Conservation (phyloP, 768 basidiomycete genomes). For the Pholiota molesta region DNA sequence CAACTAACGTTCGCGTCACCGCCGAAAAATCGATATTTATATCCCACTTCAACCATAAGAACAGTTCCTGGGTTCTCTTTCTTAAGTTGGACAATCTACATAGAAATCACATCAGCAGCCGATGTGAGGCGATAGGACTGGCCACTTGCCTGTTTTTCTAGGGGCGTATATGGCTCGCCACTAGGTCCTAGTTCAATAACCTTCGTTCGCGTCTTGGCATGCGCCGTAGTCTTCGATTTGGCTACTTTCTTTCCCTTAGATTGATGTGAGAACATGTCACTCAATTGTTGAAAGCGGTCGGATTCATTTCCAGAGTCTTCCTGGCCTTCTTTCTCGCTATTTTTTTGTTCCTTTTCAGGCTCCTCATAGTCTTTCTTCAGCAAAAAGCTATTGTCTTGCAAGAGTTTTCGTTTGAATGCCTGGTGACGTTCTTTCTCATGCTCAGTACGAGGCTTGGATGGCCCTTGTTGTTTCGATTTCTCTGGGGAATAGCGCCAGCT, state of each 20-base stretch:
- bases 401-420: slow-evolving; percentile 51
- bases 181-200: slow-evolving; percentile 60
- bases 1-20: slow-evolving; percentile 76
- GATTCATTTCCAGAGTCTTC: slow-evolving; percentile 42
- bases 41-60: slow-evolving; percentile 83
- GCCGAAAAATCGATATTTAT: slow-evolving; percentile 82
- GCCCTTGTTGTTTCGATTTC: slow-evolving; percentile 27
- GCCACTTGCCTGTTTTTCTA: slow-evolving; percentile 66
- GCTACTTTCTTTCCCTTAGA: slow-evolving; percentile 39
- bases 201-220: slow-evolving; percentile 34
- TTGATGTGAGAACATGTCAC: slow-evolving; percentile 46
- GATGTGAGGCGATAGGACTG: neutral
- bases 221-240: slow-evolving; percentile 25
- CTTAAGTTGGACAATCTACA: slow-evolving; percentile 61
- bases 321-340: slow-evolving; percentile 24
- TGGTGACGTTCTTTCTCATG: slow-evolving; percentile 37
- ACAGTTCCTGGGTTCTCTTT: slow-evolving; percentile 64
- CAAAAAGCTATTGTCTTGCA: slow-evolving; percentile 47
- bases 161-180: slow-evolving; percentile 72
- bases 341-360: slow-evolving; percentile 13
- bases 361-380: slow-evolving; percentile 23
- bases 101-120: neutral
- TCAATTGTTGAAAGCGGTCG: slow-evolving; percentile 51
- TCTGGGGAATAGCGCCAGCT: slow-evolving; percentile 49
- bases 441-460: slow-evolving; percentile 23